phyloP scores from a whole-genome alignment of 2,329 filamentous ascomycete species.

The Byssochlamys sp. region DNA sequence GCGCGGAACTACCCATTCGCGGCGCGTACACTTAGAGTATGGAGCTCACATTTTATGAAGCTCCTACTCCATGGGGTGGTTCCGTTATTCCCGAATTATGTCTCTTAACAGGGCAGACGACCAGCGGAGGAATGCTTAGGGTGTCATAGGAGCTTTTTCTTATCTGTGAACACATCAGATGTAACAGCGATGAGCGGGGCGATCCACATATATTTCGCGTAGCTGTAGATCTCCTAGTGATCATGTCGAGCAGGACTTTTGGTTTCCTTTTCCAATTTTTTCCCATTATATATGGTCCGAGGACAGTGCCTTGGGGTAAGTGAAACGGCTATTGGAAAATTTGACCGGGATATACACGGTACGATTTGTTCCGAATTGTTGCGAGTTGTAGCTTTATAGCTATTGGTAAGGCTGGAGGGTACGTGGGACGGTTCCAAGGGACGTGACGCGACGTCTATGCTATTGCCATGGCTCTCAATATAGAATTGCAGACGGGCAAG shows the following conservation, averaged over 20 bases:
- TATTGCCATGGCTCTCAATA: neutral
- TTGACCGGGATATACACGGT: neutral
- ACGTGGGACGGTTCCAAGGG: neutral
- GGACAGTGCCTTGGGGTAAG: neutral
- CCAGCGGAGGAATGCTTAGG: neutral
- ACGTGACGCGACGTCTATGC: neutral
- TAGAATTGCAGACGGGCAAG: neutral
- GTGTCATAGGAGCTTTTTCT: neutral
- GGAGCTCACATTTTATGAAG: neutral
- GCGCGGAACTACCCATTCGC: neutral
- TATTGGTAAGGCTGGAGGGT: neutral
- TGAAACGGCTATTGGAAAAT: neutral
- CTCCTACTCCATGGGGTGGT: neutral
- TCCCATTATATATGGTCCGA: neutral
- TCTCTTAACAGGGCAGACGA: neutral
- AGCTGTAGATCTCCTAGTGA: neutral
- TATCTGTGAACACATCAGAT: neutral
- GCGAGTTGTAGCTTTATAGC: neutral
- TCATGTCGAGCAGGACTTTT: neutral
- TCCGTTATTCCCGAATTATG: neutral
- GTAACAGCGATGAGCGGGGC: neutral
- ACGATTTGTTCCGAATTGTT: neutral
- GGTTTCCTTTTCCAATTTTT: neutral
- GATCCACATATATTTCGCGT: neutral
- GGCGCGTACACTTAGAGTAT: neutral